Conservation (phyloP, 108 stramenopile genomes). For the Seminavis robusta region DNA sequence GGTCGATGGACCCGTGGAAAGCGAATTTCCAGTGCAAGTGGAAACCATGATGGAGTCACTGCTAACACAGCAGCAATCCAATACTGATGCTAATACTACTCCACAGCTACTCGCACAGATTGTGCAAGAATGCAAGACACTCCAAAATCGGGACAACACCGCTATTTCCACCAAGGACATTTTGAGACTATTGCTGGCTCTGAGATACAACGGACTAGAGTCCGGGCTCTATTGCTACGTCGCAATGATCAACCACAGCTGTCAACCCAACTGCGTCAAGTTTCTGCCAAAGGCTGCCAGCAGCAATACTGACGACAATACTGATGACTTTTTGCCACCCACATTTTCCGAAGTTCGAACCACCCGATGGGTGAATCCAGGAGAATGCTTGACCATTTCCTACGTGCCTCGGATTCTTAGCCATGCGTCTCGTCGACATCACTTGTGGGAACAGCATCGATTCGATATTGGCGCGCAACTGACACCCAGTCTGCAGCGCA, state of each 20-base stretch:
- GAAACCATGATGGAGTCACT: conserved; percentile 14
- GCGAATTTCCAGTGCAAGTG: no score
- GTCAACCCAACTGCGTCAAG: conserved; percentile 79
- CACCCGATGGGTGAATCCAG: conserved; percentile 50
- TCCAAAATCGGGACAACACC: conserved; percentile 42
- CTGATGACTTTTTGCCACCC: not conserved
- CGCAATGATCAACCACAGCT: conserved; percentile 79
- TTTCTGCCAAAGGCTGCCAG: conserved; percentile 37
- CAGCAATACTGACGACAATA: not conserved
- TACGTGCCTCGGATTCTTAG: conserved; percentile 66
- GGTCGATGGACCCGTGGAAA: conserved; percentile 31
- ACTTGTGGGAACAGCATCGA: conserved; percentile 80
- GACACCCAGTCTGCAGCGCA: conserved; percentile 5
- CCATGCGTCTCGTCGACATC: conserved; percentile 56
- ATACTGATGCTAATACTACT: not conserved
- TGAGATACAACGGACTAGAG: conserved; percentile 83
- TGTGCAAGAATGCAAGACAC: conserved; percentile 2
- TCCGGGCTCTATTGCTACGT: conserved; percentile 71
- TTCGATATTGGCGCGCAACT: conserved; percentile 74
- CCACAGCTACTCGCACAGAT: no score
- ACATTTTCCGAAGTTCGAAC: conserved; percentile 78
- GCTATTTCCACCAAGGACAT: conserved; percentile 38
- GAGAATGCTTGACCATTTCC: conserved; percentile 71
- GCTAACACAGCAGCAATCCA: no score
- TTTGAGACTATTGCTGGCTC: conserved; percentile 49